These are phyloP conservation scores for Peniophora sp. DNA, from an alignment of 1,284 basidiomycete genomes.

Conservation along the genomic window DNA sequence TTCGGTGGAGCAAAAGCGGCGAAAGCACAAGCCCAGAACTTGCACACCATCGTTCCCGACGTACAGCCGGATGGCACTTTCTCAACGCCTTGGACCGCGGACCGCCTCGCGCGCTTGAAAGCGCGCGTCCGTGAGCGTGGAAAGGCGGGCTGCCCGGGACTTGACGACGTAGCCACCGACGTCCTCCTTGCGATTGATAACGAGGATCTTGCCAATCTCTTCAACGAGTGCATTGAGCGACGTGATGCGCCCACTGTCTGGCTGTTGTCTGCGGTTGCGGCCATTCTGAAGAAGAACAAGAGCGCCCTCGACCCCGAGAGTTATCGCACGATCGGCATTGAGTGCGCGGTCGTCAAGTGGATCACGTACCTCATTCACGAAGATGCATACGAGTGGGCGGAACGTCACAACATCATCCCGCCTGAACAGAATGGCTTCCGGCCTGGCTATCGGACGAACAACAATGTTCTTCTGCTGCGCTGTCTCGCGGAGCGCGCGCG, in stretches of 20 bases:
- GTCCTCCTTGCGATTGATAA: not conserved
- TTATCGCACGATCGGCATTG: conserved; percentile 23
- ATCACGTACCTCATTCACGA: conserved; percentile 13
- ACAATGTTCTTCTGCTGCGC: conserved; percentile 19
- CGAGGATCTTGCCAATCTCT: not conserved
- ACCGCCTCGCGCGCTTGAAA: no score
- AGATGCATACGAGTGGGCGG: conserved; percentile 12
- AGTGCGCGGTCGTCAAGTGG: conserved; percentile 23
- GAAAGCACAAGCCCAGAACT: no score
- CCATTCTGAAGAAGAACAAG: conserved; percentile 17
- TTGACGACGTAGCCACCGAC: not conserved
- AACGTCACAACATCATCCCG: conserved; percentile 10
- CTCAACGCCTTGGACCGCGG: no score
- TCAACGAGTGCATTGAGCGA: conserved; percentile 13
- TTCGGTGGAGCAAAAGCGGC: no score
- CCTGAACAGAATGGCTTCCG: conserved; percentile 19
- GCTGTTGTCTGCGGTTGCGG: conserved; percentile 17
- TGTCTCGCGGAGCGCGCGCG: conserved; percentile 18
- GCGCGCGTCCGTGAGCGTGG: no score
- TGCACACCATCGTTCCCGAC: no score
- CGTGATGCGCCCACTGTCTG: conserved; percentile 13
- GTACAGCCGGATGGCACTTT: no score
- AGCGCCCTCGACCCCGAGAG: conserved; percentile 12
- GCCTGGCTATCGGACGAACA: conserved; percentile 12
- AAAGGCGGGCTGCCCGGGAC: no score